These are phyloP conservation scores for Capsella bursapastoris DNA, from an alignment of 345 rosid genomes.

Conservation along the genomic window DNA sequence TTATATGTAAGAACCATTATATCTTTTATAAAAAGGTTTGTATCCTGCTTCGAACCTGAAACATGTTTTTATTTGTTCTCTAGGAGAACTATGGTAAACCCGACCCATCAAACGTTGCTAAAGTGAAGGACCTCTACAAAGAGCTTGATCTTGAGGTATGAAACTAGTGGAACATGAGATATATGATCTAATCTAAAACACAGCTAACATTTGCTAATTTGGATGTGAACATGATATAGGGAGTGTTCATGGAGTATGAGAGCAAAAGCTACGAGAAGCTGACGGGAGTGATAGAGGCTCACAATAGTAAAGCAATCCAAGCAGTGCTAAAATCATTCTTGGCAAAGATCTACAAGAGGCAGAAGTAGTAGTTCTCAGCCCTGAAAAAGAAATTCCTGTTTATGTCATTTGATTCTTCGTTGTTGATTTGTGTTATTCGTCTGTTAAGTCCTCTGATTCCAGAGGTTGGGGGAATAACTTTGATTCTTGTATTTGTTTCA, in stretches of 20 bases:
- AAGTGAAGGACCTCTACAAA: conserved; percentile 72
- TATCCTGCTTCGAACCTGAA: conserved; percentile 29
- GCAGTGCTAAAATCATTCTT: conserved; percentile 84
- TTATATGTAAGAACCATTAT: conserved; percentile 51
- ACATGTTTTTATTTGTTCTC: conserved; percentile 1
- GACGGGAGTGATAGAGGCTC: conserved; percentile 63
- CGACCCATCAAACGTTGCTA: conserved; percentile 61
- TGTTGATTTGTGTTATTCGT: conserved; percentile 33
- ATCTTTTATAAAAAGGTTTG: background rate
- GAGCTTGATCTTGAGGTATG: conserved; percentile 74
- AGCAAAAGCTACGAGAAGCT: conserved; percentile 74
- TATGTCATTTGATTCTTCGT: conserved; percentile 9
- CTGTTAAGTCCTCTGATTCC: conserved; percentile 30
- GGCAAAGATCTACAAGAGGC: conserved; percentile 91
- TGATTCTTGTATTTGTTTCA: conserved; percentile 32
- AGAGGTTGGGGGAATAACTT: conserved; percentile 9
- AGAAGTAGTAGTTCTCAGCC: conserved; percentile 48
- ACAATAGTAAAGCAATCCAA: conserved; percentile 72
- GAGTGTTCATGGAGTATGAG: conserved; percentile 72
- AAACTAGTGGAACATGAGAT: conserved; percentile 7
- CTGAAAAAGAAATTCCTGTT: background rate
- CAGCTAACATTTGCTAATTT: conserved; percentile 10
- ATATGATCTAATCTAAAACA: background rate
- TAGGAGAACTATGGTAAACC: conserved; percentile 87
- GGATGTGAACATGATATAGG: conserved; percentile 46